Conservation (phyloP, 305 asterid genomes). For the Withania somnifera region DNA sequence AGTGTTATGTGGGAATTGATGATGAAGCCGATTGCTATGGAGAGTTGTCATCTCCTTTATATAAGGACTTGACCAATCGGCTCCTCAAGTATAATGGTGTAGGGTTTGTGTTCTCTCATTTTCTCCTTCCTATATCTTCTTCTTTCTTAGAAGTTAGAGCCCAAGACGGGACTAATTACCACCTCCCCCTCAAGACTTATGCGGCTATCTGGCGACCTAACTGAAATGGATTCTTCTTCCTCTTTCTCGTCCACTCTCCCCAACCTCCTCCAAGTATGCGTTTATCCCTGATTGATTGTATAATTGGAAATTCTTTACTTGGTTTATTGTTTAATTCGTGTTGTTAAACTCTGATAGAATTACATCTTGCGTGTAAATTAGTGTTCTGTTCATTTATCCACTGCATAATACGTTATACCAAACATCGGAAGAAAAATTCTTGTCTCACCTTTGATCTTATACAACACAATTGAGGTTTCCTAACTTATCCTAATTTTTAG, state of each 20-base stretch:
- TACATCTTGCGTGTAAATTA: neutral
- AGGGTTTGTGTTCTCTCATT: neutral
- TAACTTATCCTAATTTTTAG: neutral
- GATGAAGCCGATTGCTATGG: neutral
- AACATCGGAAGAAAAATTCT: neutral
- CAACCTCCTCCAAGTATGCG: neutral
- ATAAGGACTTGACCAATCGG: neutral
- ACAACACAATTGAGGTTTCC: neutral
- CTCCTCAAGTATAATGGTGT: neutral
- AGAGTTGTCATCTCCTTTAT: neutral
- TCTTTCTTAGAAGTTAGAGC: neutral
- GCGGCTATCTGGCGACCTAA: neutral
- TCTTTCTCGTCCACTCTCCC: neutral
- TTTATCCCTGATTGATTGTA: neutral
- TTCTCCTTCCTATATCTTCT: neutral
- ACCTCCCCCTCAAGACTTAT: neutral
- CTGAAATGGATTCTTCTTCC: neutral
- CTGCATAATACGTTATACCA: neutral
- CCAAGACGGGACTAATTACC: neutral
- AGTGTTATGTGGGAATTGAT: neutral
- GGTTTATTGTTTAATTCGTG: neutral
- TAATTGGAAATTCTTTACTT: neutral
- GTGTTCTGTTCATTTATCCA: neutral
- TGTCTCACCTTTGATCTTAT: neutral
- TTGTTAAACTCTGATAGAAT: neutral